A percentile compares a stretch with the other conserved stretches of the same genome.
Evolutionary conservation across 2,329 filamentous ascomycete species (phyloP).

Genomic region (Cladosporium velox): DNA sequence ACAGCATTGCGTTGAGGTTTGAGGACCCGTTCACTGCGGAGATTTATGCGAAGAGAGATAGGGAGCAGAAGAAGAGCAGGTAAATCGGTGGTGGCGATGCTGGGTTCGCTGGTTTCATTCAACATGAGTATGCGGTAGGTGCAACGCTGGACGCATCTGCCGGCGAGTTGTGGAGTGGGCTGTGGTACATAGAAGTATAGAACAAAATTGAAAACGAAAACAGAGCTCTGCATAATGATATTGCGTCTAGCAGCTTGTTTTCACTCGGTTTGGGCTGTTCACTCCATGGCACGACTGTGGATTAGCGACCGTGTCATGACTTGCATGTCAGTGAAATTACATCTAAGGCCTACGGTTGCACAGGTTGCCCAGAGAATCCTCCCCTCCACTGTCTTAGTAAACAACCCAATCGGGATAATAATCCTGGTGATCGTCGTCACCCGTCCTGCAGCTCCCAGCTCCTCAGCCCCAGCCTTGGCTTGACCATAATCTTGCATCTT

Average conservation of each 20-base stretch:
- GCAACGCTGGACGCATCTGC: not conserved
- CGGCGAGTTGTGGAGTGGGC: not conserved
- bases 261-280: not conserved
- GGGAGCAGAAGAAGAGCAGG: slow-evolving; percentile 42
- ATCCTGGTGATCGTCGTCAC: not conserved
- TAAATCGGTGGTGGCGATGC: slow-evolving; percentile 8
- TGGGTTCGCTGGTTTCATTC: slow-evolving; percentile 29
- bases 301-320: not conserved
- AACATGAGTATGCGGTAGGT: slow-evolving; percentile 33
- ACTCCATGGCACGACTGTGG: not conserved
- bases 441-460: not conserved
- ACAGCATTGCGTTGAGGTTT: slow-evolving; percentile 76
- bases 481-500: not conserved
- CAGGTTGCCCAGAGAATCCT: not conserved
- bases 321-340: not conserved
- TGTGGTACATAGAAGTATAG: not conserved
- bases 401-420: not conserved
- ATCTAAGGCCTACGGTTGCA: not conserved
- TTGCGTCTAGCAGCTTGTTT: not conserved
- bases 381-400: not conserved
- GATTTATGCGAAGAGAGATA: slow-evolving; percentile 86
- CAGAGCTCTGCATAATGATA: not conserved
- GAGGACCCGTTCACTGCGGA: slow-evolving; percentile 93
- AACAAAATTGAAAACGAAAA: not conserved
- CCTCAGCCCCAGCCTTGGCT: not conserved